Evolutionary conservation across 129 eudicot genomes (phyloP), one percentile per base, ranked within the genome.

Genomic region (Rutidosis leptorrhynchoides): DNA sequence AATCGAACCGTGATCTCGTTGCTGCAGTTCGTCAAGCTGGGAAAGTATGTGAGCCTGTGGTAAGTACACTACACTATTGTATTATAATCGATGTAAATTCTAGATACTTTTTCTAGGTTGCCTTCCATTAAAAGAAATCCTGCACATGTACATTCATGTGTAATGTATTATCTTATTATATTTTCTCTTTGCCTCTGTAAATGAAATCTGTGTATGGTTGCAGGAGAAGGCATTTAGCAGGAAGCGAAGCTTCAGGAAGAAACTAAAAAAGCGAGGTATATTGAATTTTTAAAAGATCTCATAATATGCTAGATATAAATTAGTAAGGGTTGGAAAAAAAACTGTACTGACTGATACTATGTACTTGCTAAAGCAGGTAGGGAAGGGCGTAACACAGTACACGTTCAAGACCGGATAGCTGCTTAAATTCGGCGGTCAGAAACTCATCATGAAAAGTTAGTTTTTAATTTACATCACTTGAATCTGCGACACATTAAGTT

Each of bases 151-250:
- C 53, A 46, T 15, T 7, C 53, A 16, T 46, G 53, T 46, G 53
- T 46, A 12, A 46, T 49, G 55, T 49, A 11, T 19, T 49, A 49
- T 49, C n/a, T 14, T 58, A 23, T 23, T 27, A 6, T 27, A 15
- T 14, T 58, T 27, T 8, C 20, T 27, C 16, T 16, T 17, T 45
- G 58, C 37, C 25, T 26, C 8, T 11, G 26, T 46, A 9, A 63
- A 40, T 19, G 5, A 17, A 69, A 33, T 14, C 16, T 64, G 15
- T 22, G 9, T 61, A 14, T 74, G 83, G 53, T 49, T 82, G 72
- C 87, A 94, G 99, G 99, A 94, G 81, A 86, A 83, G 65, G 96
- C 99, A 46, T 94, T 94, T 73, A 94, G 99, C 82, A 89, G 99
- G 81, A 89, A 94, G 71, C 82, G 97, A 54, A 71, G 96, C 85